A percentile compares a stretch with the other conserved stretches of the same genome.
Conservation (phyloP, 2,329 filamentous ascomycete species). For the Nakataea oryzae region DNA sequence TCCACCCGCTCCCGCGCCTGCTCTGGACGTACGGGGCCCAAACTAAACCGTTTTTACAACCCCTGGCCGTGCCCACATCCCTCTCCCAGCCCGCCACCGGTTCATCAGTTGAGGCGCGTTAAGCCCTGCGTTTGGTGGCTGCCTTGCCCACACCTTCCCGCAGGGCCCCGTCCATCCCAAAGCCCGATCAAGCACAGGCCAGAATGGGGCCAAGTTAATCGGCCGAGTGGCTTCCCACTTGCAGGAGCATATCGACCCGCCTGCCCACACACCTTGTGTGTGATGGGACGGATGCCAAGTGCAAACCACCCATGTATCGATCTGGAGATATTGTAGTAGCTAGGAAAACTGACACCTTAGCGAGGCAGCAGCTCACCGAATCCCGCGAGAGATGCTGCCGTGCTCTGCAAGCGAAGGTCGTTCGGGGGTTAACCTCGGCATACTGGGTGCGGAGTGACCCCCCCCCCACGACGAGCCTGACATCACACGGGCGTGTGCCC, state of each 20-base stretch:
- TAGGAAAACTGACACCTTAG: no score
- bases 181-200: background rate
- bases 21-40: background rate
- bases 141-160: background rate
- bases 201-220: background rate
- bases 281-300: background rate
- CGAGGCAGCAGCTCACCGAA: background rate
- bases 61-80: background rate
- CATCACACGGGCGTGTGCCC: background rate
- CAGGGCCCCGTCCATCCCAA: background rate
- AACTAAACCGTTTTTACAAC: background rate
- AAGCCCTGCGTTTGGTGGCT: background rate
- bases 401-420: no score
- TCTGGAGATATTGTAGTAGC: background rate
- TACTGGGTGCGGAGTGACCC: no score
- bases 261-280: background rate
- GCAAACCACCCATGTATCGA: background rate
- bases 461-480: background rate
- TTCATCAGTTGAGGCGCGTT: background rate
- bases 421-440: no score
- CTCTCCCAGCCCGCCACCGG: background rate
- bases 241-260: background rate
- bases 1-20: background rate
- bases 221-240: constrained; percentile 3
- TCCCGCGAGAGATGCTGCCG: no score